Conservation (phyloP, 768 basidiomycete genomes). For the Bullera alba region DNA sequence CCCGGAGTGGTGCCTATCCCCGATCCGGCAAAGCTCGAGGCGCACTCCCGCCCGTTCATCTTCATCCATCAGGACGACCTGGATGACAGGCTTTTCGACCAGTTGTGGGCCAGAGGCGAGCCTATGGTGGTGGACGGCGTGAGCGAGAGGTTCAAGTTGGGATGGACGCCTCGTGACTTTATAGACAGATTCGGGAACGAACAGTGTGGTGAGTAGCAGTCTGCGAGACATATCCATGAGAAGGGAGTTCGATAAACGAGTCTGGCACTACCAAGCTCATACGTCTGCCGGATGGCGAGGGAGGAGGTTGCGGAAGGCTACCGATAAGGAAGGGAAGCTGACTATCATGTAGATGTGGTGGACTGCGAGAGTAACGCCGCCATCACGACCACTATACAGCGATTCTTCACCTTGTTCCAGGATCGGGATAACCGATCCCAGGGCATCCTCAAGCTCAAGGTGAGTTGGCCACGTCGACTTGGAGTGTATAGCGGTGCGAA, state of each 20-base stretch:
- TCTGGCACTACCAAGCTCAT: no score
- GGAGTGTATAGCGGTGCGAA: neutral
- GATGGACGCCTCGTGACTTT: conserved; percentile 82
- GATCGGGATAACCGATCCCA: conserved; percentile 52
- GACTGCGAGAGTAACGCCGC: conserved; percentile 73
- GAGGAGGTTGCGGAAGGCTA: no score
- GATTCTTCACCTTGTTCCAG: conserved; percentile 77
- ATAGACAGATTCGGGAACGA: conserved; percentile 49
- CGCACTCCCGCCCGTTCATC: conserved; percentile 51
- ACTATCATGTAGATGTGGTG: conserved; percentile 65
- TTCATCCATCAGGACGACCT: conserved; percentile 53
- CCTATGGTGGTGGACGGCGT: conserved; percentile 72
- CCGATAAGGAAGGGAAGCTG: no score
- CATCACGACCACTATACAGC: conserved; percentile 58
- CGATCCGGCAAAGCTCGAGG: conserved; percentile 44
- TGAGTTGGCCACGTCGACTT: conserved; percentile 28
- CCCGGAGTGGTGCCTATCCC: conserved; percentile 8
- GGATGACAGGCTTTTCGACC: conserved; percentile 58
- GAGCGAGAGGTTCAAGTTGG: conserved; percentile 56
- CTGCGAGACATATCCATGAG: neutral
- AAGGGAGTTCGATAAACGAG: neutral
- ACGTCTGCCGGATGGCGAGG: no score
- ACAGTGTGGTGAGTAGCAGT: conserved; percentile 27
- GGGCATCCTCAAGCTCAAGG: conserved; percentile 67
- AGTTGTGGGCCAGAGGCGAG: conserved; percentile 65